Evolutionary conservation across 805 yeast species (phyloP).

Genomic region (Ogataea henricii): DNA sequence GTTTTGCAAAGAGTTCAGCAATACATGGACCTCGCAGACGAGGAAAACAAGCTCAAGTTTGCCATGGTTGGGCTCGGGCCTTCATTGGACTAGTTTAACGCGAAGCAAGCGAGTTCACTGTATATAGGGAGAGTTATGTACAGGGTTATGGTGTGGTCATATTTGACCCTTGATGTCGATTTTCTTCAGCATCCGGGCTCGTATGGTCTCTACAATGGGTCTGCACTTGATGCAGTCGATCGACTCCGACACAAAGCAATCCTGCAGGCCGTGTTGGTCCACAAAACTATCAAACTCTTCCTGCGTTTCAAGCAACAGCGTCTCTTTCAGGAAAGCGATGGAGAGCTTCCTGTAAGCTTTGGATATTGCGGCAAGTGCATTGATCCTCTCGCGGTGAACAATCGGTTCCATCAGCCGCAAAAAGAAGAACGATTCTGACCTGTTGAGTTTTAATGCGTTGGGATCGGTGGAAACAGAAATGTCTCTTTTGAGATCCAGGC

Average conservation of each 20-base stretch:
- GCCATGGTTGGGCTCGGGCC: slow-evolving; percentile 79
- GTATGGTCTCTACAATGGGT: slow-evolving; percentile 25
- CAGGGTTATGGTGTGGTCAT: slow-evolving; percentile 25
- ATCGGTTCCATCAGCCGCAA: slow-evolving; percentile 50
- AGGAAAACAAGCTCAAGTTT: slow-evolving; percentile 60
- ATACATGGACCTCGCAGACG: slow-evolving; percentile 67
- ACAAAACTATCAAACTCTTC: slow-evolving; percentile 47
- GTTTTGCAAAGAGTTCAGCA: slow-evolving; percentile 59
- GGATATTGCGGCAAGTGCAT: slow-evolving; percentile 56
- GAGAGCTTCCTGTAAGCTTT: slow-evolving; percentile 55
- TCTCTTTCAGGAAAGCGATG: slow-evolving; percentile 19
- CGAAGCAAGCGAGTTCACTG: slow-evolving; percentile 2
- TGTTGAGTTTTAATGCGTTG: slow-evolving; percentile 23
- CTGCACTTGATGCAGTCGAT: slow-evolving; percentile 32
- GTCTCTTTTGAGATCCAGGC: slow-evolving; percentile 1
- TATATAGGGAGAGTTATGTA: background rate
- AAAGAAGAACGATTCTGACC: slow-evolving; percentile 28
- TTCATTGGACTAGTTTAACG: slow-evolving; percentile 38
- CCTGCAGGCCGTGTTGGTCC: slow-evolving; percentile 38
- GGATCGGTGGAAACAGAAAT: slow-evolving; percentile 14
- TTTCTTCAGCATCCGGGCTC: slow-evolving; percentile 44
- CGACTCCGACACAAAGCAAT: slow-evolving; percentile 28
- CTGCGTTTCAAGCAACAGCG: slow-evolving; percentile 33
- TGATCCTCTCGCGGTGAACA: slow-evolving; percentile 57
- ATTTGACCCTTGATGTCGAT: slow-evolving; percentile 92